A percentile compares a stretch with the other conserved stretches of the same genome.
Conservation (phyloP, 1,139 yeast species). For the Magnusiomyces starmeri region DNA sequence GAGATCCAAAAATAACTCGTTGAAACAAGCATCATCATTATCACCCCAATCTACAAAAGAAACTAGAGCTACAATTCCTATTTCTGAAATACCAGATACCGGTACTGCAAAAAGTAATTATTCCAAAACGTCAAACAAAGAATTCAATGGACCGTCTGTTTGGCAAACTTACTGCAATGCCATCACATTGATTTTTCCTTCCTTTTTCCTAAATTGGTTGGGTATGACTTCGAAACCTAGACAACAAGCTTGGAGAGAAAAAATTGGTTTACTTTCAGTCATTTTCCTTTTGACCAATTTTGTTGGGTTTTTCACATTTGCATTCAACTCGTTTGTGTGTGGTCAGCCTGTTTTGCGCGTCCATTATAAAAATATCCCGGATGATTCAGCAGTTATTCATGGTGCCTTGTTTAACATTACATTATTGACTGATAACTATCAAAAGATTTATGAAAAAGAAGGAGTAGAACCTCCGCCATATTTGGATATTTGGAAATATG, state of each 20-base stretch:
- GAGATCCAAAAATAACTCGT: too few relatives aligned
- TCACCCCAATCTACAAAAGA: too few relatives aligned
- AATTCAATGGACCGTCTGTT: conserved; percentile 37
- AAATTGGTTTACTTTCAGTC: conserved; percentile 66
- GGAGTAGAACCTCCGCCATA: conserved; percentile 25
- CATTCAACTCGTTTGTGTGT: conserved; percentile 76
- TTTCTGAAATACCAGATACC: too few relatives aligned
- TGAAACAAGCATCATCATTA: too few relatives aligned
- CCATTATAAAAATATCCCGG: conserved; percentile 46
- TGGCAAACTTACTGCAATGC: conserved; percentile 74
- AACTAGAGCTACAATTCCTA: too few relatives aligned
- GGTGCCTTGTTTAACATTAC: conserved; percentile 70
- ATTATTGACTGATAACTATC: too few relatives aligned
- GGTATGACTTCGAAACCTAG: conserved; percentile 66
- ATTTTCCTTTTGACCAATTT: conserved; percentile 60
- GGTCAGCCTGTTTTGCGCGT: conserved; percentile 41
- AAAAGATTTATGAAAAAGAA: conserved; percentile 1
- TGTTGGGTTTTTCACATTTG: conserved; percentile 76
- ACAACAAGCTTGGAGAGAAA: conserved; percentile 91
- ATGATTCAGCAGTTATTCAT: conserved; percentile 61
- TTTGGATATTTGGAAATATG: conserved; percentile 39
- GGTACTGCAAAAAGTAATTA: neutral
- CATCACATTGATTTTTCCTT: conserved; percentile 80
- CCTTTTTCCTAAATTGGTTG: conserved; percentile 53
- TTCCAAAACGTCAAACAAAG: neutral